Base-by-base conservation (phyloP, 1,284 basidiomycete genomes). In the Leccinum glutinopallens region DNA sequence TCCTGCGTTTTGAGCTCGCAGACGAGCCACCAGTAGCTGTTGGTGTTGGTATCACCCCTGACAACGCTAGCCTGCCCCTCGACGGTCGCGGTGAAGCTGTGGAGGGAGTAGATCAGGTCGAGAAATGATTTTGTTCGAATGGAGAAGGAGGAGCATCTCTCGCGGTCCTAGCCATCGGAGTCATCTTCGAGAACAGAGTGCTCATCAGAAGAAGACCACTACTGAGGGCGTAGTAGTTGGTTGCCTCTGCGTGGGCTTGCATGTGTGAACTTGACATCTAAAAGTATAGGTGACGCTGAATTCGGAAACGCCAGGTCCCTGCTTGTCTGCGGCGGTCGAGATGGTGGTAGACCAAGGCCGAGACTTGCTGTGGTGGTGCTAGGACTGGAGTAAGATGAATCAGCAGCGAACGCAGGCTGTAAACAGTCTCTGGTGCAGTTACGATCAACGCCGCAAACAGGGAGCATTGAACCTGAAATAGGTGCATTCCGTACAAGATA, bases 11-110 rank as follows among this genome's bases (percentile, higher is more conserved):
- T 98, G 71, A 98, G 86, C 5, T 97, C 96, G 61, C 94, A 87
- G 17, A 98, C 95, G 59, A 97, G 89, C 96, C 96, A 97, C 96
- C 96, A 97, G 79, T 97, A 98, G 77, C 92, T 94, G 79, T 98
- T 97, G 66, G 90, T 94, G 76, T 98, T 96, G 67, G 92, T 93
- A 81, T 98, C 96, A 46, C 96, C 96, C 78, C 97, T 97, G 77
- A 96, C 93, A 67, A 98, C 96, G 68, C 93, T 96, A 3, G 96
- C 96, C 78, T 98, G 96, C 19, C 96, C 96, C 73, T 97, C 96
- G 29, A 97, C 95, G 0, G 96, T 97, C 0, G 96, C 96, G 15
- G 95, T 89, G 77, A 97, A 97, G 70, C 93, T 96, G 75, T 96
- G 94, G 22, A 95, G 80, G 12, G 93, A 92, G 70, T 95, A 95